Evolutionary conservation across 2,329 filamentous ascomycete genomes (phyloP).

Genomic region (Rhinocladiella mackenziei): DNA sequence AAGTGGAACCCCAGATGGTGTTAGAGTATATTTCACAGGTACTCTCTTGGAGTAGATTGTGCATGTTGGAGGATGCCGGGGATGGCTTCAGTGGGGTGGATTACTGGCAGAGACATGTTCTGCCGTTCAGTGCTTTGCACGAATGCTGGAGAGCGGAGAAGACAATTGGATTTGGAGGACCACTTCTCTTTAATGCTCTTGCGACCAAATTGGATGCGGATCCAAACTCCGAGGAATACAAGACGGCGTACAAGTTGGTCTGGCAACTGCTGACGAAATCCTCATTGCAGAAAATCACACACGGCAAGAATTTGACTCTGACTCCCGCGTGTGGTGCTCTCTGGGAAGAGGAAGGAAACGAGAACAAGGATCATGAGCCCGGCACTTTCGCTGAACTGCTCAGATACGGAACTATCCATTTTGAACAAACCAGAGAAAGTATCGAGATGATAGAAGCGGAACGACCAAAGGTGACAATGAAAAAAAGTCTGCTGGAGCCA

Average conservation of each 20-base stretch:
- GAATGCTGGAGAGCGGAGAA: constrained; percentile 30
- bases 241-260: constrained; percentile 31
- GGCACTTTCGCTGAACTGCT: constrained; percentile 34
- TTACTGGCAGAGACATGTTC: constrained; percentile 33
- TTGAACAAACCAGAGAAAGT: constrained; percentile 30
- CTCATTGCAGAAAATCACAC: constrained; percentile 32
- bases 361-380: constrained; percentile 27
- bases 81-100: constrained; percentile 34
- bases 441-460: constrained; percentile 19
- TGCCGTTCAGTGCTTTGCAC: constrained; percentile 29
- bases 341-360: constrained; percentile 31
- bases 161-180: constrained; percentile 31
- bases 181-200: constrained; percentile 31
- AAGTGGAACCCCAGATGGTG: constrained; percentile 31
- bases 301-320: constrained; percentile 31
- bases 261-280: constrained; percentile 30
- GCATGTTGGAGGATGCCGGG: constrained; percentile 33
- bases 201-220: constrained; percentile 30
- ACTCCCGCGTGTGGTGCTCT: constrained; percentile 28
- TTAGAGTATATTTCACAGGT: constrained; percentile 42
- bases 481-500: constrained; percentile 29
- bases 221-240: constrained; percentile 30
- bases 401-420: constrained; percentile 33
- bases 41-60: constrained; percentile 37
- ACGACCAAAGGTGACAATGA: constrained; percentile 19